phyloP scores from a whole-genome alignment of 1,284 basidiomycete genomes.

The Phaffia rhodozyma region DNA sequence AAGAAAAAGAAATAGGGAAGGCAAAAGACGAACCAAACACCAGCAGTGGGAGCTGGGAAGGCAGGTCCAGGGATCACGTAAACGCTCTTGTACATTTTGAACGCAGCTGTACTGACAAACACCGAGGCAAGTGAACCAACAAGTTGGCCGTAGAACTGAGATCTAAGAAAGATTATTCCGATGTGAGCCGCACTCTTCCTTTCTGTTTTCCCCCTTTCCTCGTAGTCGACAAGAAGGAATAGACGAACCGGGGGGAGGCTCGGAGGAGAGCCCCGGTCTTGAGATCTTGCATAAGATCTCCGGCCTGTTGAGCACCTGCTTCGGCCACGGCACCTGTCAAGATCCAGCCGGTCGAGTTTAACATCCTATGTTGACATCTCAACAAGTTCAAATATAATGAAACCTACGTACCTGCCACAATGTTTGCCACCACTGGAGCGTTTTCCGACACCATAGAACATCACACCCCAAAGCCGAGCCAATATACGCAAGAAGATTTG shows the following conservation, averaged over 20 bases:
- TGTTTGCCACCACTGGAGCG: too few species aligned
- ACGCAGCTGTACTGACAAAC: slow-evolving; percentile 75
- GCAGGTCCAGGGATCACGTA: slow-evolving; percentile 53
- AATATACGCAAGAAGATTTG: not conserved
- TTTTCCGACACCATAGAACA: too few species aligned
- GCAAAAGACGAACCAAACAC: not conserved
- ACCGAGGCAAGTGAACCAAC: slow-evolving; percentile 80
- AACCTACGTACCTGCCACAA: not conserved
- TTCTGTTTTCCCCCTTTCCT: not conserved
- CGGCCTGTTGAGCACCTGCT: slow-evolving; percentile 90
- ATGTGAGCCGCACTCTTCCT: not conserved
- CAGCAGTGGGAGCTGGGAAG: not conserved
- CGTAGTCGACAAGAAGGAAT: not conserved
- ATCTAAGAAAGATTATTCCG: slow-evolving; percentile 26
- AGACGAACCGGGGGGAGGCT: slow-evolving; percentile 53
- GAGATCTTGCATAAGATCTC: slow-evolving; percentile 95
- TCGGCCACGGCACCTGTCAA: slow-evolving; percentile 93
- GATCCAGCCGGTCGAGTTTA: slow-evolving; percentile 69
- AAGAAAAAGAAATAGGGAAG: not conserved
- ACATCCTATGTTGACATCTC: too few species aligned
- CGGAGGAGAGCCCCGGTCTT: slow-evolving; percentile 86
- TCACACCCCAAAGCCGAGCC: too few species aligned
- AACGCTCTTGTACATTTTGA: slow-evolving; percentile 71
- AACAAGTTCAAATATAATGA: not conserved
- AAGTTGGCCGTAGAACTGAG: slow-evolving; percentile 77